Percentiles rank a stretch among this genome's conserved stretches.
Evolutionary conservation across 441 rosid genomes (phyloP).

Genomic region (Biscutella laevigata): DNA sequence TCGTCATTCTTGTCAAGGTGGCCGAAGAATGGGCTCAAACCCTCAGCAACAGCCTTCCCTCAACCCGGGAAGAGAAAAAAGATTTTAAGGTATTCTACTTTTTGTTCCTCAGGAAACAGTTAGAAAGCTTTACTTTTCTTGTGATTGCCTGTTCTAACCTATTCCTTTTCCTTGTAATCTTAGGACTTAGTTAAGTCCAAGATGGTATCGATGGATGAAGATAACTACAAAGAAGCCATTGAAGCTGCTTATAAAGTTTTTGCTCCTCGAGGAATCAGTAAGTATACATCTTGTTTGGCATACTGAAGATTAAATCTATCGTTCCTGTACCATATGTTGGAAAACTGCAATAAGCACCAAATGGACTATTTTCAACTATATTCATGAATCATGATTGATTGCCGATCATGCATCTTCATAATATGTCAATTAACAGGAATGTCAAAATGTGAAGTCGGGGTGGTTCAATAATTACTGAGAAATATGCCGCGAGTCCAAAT

Average conservation of each 20-base stretch:
- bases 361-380: neutral
- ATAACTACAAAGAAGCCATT: slow-evolving; percentile 81
- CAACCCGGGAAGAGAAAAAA: slow-evolving; percentile 73
- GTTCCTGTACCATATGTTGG: neutral
- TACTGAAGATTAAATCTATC: neutral
- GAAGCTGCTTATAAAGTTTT: slow-evolving; percentile 80
- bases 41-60: slow-evolving; percentile 65
- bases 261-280: slow-evolving; percentile 80
- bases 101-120: slow-evolving; percentile 9
- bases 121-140: slow-evolving; percentile 8
- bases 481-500: neutral
- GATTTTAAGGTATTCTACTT: slow-evolving; percentile 62
- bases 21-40: slow-evolving; percentile 71
- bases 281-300: slow-evolving; percentile 30
- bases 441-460: slow-evolving; percentile 3
- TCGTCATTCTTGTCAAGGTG: slow-evolving; percentile 70
- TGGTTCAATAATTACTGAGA: too few species aligned
- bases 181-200: slow-evolving; percentile 71
- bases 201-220: slow-evolving; percentile 71
- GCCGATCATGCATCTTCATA: neutral
- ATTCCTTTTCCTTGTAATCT: slow-evolving; percentile 17
- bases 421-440: neutral
- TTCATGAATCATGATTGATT: neutral
- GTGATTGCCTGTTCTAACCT: slow-evolving; percentile 21
- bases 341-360: neutral